Conservation (phyloP, 805 yeast genomes). For the Yamadazyma philogaea region DNA sequence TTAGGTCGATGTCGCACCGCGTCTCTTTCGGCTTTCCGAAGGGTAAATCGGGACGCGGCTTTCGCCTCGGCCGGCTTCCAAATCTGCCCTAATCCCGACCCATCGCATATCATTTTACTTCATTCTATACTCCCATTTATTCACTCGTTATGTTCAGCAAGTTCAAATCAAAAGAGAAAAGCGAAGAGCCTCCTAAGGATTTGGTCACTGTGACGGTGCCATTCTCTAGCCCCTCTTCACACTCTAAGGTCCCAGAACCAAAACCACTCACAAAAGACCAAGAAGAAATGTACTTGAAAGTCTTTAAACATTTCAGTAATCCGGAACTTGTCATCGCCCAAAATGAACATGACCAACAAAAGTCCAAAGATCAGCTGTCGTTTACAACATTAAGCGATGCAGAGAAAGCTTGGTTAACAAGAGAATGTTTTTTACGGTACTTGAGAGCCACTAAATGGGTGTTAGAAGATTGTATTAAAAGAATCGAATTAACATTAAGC, state of each 20-base stretch:
- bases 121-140: neutral
- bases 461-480: conserved; percentile 60
- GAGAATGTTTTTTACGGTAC: conserved; percentile 88
- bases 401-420: conserved; percentile 90
- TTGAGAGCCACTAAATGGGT: conserved; percentile 94
- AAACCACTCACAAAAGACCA: conserved; percentile 53
- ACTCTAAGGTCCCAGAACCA: conserved; percentile 48
- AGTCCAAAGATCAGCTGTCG: conserved; percentile 29
- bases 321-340: conserved; percentile 49
- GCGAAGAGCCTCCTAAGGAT: conserved; percentile 6
- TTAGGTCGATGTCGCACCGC: no score
- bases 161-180: conserved; percentile 18
- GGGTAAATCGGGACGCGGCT: conserved; percentile 4
- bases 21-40: no score
- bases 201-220: conserved; percentile 17
- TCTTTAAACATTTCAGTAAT: conserved; percentile 59
- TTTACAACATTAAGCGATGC: conserved; percentile 22
- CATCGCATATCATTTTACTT: neutral
- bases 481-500: conserved; percentile 73
- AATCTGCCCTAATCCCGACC: neutral
- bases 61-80: no score
- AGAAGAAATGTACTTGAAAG: conserved; percentile 55
- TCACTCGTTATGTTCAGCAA: conserved; percentile 17
- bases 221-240: conserved; percentile 21
- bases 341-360: conserved; percentile 47